A percentile compares a stretch with the other conserved stretches of the same genome.
Conservation (phyloP, 2,329 filamentous ascomycete genomes). For the Aaosphaeria pasadenensis region DNA sequence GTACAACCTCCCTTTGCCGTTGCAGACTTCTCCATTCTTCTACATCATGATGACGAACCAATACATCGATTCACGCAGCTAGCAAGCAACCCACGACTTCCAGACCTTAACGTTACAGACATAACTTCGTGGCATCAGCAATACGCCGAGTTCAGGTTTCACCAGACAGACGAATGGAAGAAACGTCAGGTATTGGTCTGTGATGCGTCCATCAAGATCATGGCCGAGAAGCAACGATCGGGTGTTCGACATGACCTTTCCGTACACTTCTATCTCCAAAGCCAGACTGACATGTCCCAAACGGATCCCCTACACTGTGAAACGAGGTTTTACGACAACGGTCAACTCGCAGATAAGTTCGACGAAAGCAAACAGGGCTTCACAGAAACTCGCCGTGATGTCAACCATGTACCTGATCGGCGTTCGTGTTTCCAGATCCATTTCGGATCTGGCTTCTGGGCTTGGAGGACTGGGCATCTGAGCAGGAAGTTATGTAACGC, state of each 20-base stretch:
- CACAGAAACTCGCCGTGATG: conserved; percentile 20
- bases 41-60: conserved; percentile 28
- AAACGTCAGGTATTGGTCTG: conserved; percentile 38
- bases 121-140: conserved; percentile 28
- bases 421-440: conserved; percentile 12
- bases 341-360: conserved; percentile 13
- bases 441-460: conserved; percentile 47
- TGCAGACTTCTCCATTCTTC: conserved; percentile 40
- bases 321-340: conserved; percentile 34
- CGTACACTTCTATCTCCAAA: conserved; percentile 31
- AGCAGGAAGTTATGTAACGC: conserved; percentile 13
- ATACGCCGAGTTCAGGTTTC: conserved; percentile 30
- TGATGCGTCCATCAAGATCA: conserved; percentile 41
- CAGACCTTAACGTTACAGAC: conserved; percentile 31
- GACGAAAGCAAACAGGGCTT: conserved; percentile 19
- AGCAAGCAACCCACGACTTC: conserved; percentile 21
- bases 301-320: conserved; percentile 29
- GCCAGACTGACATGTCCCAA: conserved; percentile 27
- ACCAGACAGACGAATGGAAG: conserved; percentile 17
- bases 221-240: conserved; percentile 32
- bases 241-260: conserved; percentile 19
- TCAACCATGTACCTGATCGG: conserved; percentile 12
- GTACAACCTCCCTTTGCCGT: conserved; percentile 17
- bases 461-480: conserved; percentile 31
- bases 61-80: conserved; percentile 41